Evolutionary conservation across 495 filamentous ascomycete genomes (phyloP).

Genomic region (Penicillium daleae): DNA sequence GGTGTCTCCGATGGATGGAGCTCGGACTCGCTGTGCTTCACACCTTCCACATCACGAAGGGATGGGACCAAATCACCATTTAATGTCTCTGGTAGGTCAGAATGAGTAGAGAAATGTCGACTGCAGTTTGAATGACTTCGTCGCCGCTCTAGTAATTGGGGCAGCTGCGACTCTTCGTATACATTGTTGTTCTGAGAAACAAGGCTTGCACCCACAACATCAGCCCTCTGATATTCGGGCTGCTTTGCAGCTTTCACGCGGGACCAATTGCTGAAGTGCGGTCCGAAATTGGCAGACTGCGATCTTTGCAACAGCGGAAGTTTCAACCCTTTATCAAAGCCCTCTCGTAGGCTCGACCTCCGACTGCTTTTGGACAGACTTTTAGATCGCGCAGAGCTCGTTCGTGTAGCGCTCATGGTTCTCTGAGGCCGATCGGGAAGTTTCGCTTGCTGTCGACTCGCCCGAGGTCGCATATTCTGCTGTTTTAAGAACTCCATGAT

Average conservation of each 20-base stretch:
- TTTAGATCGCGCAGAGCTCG: background rate
- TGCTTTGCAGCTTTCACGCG: constrained; percentile 64
- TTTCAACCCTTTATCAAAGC: constrained; percentile 32
- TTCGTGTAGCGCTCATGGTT: background rate
- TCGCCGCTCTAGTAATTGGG: background rate
- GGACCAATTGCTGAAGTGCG: constrained; percentile 64
- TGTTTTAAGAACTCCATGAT: constrained; percentile 69
- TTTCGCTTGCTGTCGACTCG: constrained; percentile 22
- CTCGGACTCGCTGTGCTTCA: background rate
- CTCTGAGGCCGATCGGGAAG: constrained; percentile 5
- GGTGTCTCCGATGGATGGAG: background rate
- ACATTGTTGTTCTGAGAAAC: background rate
- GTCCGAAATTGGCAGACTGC: constrained; percentile 17
- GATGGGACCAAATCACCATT: background rate
- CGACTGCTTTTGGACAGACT: background rate
- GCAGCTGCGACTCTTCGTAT: background rate
- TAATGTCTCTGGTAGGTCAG: background rate
- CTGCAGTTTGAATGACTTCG: no score
- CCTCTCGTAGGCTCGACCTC: constrained; percentile 29
- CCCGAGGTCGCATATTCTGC: constrained; percentile 62
- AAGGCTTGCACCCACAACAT: background rate
- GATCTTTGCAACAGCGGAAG: constrained; percentile 39
- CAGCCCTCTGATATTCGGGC: background rate
- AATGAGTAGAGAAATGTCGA: background rate
- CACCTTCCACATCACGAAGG: background rate